Percentiles rank a stretch among this genome's conserved stretches.
Evolutionary conservation across 306 rosid species (phyloP).

Genomic region (Trifolium repens): DNA sequence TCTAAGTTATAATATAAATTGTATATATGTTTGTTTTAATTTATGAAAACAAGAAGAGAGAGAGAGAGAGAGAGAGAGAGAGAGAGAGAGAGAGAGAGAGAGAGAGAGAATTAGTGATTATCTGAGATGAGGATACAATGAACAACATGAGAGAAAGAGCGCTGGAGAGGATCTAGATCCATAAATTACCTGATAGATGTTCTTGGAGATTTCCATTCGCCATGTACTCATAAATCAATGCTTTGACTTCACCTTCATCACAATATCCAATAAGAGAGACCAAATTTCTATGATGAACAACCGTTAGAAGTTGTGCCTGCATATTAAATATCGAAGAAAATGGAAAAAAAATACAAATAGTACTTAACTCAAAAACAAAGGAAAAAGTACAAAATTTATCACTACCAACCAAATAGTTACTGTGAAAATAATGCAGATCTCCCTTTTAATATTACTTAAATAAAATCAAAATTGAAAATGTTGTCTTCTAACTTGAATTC

Average conservation of each 20-base stretch:
- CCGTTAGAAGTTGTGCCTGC: slow-evolving; percentile 32
- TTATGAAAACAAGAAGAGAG: too few species aligned
- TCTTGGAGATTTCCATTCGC: slow-evolving; percentile 31
- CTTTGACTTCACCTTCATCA: slow-evolving; percentile 27
- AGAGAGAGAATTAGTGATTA: too few species aligned
- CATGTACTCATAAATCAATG: slow-evolving; percentile 44
- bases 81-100: too few species aligned
- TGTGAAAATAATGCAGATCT: neutral
- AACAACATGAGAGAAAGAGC: too few species aligned
- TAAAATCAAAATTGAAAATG: neutral
- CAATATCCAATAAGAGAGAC: slow-evolving; percentile 43
- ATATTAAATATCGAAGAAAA: neutral
- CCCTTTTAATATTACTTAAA: neutral
- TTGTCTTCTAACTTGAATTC: neutral
- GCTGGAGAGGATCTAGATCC: too few species aligned
- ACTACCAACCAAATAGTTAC: neutral
- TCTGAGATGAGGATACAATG: too few species aligned
- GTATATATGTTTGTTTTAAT: too few species aligned
- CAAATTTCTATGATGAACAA: slow-evolving; percentile 43
- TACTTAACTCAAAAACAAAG: too few species aligned
- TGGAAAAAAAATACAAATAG: too few species aligned
- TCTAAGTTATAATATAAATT: too few species aligned
- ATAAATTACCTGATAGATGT: slow-evolving; percentile 24
- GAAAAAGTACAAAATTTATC: too few species aligned
- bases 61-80: too few species aligned